These are phyloP conservation scores for Boehmeria nivea DNA, from an alignment of 306 rosid genomes.

Conservation along the genomic window DNA sequence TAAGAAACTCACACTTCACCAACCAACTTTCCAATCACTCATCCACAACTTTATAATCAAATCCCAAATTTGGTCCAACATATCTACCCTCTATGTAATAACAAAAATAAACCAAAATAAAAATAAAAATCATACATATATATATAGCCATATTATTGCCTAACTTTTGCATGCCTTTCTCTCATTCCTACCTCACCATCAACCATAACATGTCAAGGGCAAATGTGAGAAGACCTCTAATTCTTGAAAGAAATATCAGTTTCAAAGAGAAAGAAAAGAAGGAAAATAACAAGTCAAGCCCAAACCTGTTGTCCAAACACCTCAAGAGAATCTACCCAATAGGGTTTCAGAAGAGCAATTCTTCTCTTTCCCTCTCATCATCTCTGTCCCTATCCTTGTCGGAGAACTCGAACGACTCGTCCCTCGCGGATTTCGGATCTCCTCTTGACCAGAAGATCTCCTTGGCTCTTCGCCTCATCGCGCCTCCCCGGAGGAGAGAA, in stretches of 20 bases:
- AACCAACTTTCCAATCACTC: constrained; percentile 32
- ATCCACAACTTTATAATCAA: constrained; percentile 16
- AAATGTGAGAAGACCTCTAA: constrained; percentile 50
- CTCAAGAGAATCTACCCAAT: constrained; percentile 89
- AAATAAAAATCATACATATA: neutral
- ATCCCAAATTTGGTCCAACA: constrained; percentile 6
- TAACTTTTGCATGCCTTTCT: neutral
- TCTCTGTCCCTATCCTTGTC: constrained; percentile 79
- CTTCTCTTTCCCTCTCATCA: constrained; percentile 57
- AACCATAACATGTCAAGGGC: constrained; percentile 45
- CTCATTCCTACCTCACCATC: neutral
- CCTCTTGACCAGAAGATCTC: constrained; percentile 72
- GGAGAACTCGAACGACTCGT: constrained; percentile 84
- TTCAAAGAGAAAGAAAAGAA: constrained; percentile 51
- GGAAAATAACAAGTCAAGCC: constrained; percentile 24
- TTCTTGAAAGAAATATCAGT: constrained; percentile 42
- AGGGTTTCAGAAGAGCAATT: constrained; percentile 77
- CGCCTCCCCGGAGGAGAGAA: constrained; percentile 52
- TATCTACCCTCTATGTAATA: too few species aligned
- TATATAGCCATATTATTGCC: neutral
- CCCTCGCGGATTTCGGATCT: constrained; percentile 52
- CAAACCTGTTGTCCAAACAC: constrained; percentile 37
- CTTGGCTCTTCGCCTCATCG: constrained; percentile 58
- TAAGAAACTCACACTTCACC: constrained; percentile 75
- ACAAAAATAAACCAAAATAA: too few species aligned